These are phyloP conservation scores for Calonectria hawksworthii DNA, from an alignment of 2,329 filamentous ascomycete genomes.

Conservation along the genomic window DNA sequence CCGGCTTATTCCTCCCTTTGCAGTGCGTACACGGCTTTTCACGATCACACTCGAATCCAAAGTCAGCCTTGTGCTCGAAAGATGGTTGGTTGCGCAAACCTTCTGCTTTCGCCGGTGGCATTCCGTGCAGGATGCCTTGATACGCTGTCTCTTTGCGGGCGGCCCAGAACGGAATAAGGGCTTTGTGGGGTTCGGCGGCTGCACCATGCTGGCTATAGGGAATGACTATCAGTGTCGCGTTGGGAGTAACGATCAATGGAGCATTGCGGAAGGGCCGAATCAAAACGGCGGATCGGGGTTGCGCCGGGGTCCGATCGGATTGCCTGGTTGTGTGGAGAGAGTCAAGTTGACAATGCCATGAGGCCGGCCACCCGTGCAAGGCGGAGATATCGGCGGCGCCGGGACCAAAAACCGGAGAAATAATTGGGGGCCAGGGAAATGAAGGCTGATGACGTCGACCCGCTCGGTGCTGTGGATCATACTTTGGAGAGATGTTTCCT, in stretches of 20 bases:
- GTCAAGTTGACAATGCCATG: slow-evolving; percentile 5
- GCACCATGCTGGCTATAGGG: not conserved
- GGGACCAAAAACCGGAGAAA: slow-evolving; percentile 4
- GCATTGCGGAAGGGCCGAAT: not conserved
- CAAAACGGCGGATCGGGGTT: not conserved
- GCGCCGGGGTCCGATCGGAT: not conserved
- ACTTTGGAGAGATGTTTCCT: not conserved
- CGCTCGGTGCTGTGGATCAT: not conserved
- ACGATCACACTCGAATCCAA: slow-evolving; percentile 66
- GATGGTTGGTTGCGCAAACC: slow-evolving; percentile 49
- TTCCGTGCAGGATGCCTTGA: slow-evolving; percentile 75
- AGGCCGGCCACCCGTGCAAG: not conserved
- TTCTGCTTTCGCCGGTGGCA: slow-evolving; percentile 76
- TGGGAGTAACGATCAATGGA: not conserved
- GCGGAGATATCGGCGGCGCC: slow-evolving; percentile 21
- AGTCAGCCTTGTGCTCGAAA: slow-evolving; percentile 12
- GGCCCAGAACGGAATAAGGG: slow-evolving; percentile 45
- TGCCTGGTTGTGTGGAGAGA: slow-evolving; percentile 8
- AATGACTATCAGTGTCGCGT: slow-evolving; percentile 25
- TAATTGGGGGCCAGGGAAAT: slow-evolving; percentile 20
- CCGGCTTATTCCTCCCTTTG: slow-evolving; percentile 67
- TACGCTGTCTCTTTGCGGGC: slow-evolving; percentile 69
- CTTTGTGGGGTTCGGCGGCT: slow-evolving; percentile 1
- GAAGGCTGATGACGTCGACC: not conserved
- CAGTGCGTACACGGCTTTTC: slow-evolving; percentile 73